phyloP scores from a whole-genome alignment of 768 basidiomycete genomes.

The Kwoniella dendrophila region DNA sequence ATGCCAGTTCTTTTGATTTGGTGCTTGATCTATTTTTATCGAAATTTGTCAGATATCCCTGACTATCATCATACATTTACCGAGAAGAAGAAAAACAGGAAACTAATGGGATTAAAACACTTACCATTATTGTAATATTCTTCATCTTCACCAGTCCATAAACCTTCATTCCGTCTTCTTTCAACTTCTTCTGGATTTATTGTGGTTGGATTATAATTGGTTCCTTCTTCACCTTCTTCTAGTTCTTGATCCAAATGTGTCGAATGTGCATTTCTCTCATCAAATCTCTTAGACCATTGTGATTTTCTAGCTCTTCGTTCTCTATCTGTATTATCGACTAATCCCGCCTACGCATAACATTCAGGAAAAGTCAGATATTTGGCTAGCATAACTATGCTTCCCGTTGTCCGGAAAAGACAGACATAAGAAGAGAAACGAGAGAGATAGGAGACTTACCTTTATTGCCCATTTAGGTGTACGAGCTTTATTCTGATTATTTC shows the following conservation, averaged over 20 bases:
- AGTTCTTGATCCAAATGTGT: conserved; percentile 70
- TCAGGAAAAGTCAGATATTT: no score
- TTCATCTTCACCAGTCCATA: conserved; percentile 53
- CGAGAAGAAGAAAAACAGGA: background rate
- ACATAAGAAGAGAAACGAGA: background rate
- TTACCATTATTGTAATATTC: conserved; percentile 55
- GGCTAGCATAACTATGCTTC: no score
- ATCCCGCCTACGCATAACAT: conserved; percentile 72
- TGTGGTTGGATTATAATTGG: conserved; percentile 47
- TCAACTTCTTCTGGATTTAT: conserved; percentile 35
- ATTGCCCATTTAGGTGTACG: conserved; percentile 96
- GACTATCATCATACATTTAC: background rate
- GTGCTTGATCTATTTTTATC: conserved; percentile 43
- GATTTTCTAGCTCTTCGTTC: conserved; percentile 76
- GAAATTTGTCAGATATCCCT: no score
- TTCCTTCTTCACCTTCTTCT: conserved; percentile 72
- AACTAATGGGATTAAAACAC: conserved; percentile 12
- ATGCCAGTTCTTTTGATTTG: conserved; percentile 55
- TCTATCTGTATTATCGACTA: conserved; percentile 77
- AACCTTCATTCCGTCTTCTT: conserved; percentile 44
- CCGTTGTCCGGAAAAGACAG: background rate
- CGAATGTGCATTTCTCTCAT: conserved; percentile 73
- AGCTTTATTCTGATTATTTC: conserved; percentile 89
- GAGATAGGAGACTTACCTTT: conserved; percentile 30
- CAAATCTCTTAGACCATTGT: conserved; percentile 84